Base-by-base conservation (phyloP, 805 yeast genomes). In the Metschnikowia anglica region DNA sequence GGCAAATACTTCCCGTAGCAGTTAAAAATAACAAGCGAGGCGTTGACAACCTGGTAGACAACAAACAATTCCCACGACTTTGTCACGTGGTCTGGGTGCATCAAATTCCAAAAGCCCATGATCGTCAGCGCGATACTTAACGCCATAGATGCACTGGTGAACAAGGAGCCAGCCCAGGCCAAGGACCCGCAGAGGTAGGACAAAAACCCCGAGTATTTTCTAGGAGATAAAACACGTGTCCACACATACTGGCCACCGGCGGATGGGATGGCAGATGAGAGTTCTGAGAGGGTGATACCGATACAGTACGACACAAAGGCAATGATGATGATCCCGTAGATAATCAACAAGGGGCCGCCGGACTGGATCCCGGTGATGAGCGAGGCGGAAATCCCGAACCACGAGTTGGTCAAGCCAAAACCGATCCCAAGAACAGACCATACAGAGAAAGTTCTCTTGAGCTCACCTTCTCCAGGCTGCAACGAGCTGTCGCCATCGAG, bases 221-320 rank as follows among this genome's bases (percentile, higher is more conserved):
- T 54, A 2, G 73, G 73, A 13, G 73, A 65, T 42, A 69, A 56
- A 4, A 60, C 67, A 29, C 69, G 53, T 5, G 73, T 61, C 73
- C 73, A 69, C 37, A 63, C 68, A 47, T 69, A 68, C 54, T 68
- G 74, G 43, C 73, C 73, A 2, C 73, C 73, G 18, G 73, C 72
- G 11, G 66, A 60, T 3, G 72, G 72, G 39, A 64, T 66, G 16
- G 73, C 71, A 28, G 64, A 57, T 8, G 72, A 61, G 47, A 69
- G 56, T 47, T 68, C 74, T 3, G 69, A 61, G 31, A 69, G 60
- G 5, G 72, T 60, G 41, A 62, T 59, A 15, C 70, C 73, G 42
- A 69, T 59, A 51, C 65, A 59, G 46, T 61, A 58, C 16, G 72
- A 66, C 34, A 69, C 57, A 44, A 49, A 52, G 5, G 68, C 62